Base-by-base conservation (phyloP, 768 basidiomycete species). In the Kwoniella mangroviensis region DNA sequence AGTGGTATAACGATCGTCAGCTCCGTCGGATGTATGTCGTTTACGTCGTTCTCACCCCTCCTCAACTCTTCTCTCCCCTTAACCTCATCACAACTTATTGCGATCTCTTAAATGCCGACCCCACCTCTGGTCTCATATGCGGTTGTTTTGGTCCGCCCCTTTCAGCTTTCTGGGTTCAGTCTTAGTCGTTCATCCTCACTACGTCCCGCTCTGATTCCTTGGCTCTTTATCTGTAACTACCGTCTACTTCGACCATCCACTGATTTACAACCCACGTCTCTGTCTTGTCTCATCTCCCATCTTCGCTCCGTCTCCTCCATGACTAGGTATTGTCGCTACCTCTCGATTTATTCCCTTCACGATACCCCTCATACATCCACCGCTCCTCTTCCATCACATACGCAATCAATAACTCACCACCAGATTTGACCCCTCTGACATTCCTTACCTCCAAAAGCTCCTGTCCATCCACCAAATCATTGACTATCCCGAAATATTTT, bases 401-500 rank as follows among this genome's bases (percentile, higher is more conserved):
- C 9, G 34, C 11, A 49, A 17, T 49, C 45, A 19, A 34, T 28
- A 24, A 72, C 78, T 70, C 58, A 78, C 81, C 81, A 17, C 82
- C 82, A 40, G 76, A 78, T 69, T 80, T 81, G 15, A 83, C 82
- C 19, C 81, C 82, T 28, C 82, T 57, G 57, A 83, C 69, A 55
- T 83, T 82, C 52, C 81, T 69, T 1, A 81, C 68, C 3, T 78
- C 78, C 43, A 83, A 63, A 42, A 79, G 62, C 26, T 77, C 70
- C 52, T 61, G 57, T 75, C 81, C 53, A 63, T 76, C 78, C 21
- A 88, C 75, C 22, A 91, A 84, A 58, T 89, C 90, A 9, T 87
- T 84, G 41, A 94, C 84, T 2, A 88, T 85, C 64, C 83, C 85
- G 68, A 86, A 79, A n/a, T 94, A 86, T 17, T 86, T 85, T 28